Evolutionary conservation across 2,329 filamentous ascomycete species (phyloP), one percentile per base, ranked within the genome.

Genomic region (Microcyclospora pomicola): DNA sequence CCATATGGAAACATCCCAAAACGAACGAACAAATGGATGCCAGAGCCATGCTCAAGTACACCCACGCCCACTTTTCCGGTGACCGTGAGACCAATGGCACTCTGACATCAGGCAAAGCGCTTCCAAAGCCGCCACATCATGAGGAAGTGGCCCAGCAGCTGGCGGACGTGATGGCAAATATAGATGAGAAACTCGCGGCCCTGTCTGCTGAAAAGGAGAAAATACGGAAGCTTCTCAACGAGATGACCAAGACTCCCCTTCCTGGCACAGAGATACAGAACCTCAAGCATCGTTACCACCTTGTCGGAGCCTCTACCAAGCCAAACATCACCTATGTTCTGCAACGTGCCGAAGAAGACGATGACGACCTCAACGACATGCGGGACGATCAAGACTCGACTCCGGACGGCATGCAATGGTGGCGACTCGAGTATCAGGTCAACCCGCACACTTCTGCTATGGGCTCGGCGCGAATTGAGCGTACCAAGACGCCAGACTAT

Each of bases 221-320:
- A 37, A 47, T 49, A 0, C 48, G 47, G n/a, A 49, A 51, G 39
- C 44, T 47, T 16, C 47, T 59, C 16, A 37, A 51, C 27, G 44
- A 49, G 11, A 43, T 56, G 16, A 56, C 52, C 1, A 50, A 50
- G 15, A 37, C 42, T 4, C 42, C 48, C 1, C 44, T 51, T 4
- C 42, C 49, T 7, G 42, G 39, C 14, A 40, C 49, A 2, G 34
- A 43, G 27, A 39, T 34, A n/a, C 16, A 43, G 5, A 41, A 60
- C 30, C 63, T 63, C 31, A 50, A 62, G 35, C 53, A 66, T 46
- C 67, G 63, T 35, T 77, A 77, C 49, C 67, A 66, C 1, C 62
- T 78, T 15, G 66, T 68, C 33, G 74, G 74, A 19, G 68, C 77
- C 5, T 71, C 71, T 29, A 77, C 73, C 3, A 64, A 69, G 35